phyloP scores from a whole-genome alignment of 1,139 yeast species.

The Scheffersomyces segobiensis region DNA sequence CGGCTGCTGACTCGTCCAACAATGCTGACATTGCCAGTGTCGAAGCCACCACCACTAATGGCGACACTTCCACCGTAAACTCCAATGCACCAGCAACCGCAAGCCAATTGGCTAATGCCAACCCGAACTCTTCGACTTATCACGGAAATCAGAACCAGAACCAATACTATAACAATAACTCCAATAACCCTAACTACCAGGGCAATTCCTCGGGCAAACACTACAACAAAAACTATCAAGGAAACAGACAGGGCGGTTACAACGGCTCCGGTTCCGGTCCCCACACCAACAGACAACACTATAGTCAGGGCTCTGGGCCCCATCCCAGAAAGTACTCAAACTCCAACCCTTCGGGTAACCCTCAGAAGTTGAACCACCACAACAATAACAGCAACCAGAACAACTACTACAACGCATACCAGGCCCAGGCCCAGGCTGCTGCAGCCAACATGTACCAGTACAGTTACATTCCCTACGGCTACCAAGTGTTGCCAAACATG shows the following conservation, averaged over 20 bases:
- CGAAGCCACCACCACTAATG: conserved; percentile 8
- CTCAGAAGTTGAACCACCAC: conserved; percentile 7
- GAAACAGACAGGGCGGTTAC: conserved; percentile 7
- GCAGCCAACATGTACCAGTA: conserved; percentile 12
- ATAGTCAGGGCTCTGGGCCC: neutral
- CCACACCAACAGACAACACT: conserved; percentile 7
- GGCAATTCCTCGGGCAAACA: conserved; percentile 6
- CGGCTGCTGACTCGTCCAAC: conserved; percentile 6
- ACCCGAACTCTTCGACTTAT: neutral
- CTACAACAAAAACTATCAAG: conserved; percentile 8
- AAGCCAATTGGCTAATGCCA: conserved; percentile 1
- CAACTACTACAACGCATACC: conserved; percentile 13
- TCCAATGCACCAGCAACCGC: conserved; percentile 3
- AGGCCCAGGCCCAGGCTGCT: conserved; percentile 4
- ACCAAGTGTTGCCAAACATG: conserved; percentile 17
- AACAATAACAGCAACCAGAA: conserved; percentile 8
- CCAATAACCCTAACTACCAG: conserved; percentile 10
- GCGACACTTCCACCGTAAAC: conserved; percentile 3
- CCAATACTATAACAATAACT: conserved; percentile 9
- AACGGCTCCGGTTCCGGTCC: conserved; percentile 5
- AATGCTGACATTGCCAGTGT: conserved; percentile 6
- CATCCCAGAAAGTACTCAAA: neutral
- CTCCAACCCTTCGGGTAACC: conserved; percentile 4
- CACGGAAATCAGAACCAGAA: conserved; percentile 1
- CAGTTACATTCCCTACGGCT: conserved; percentile 15